Conservation (phyloP, 805 yeast genomes). For the Saccharomycopsis sp. region DNA sequence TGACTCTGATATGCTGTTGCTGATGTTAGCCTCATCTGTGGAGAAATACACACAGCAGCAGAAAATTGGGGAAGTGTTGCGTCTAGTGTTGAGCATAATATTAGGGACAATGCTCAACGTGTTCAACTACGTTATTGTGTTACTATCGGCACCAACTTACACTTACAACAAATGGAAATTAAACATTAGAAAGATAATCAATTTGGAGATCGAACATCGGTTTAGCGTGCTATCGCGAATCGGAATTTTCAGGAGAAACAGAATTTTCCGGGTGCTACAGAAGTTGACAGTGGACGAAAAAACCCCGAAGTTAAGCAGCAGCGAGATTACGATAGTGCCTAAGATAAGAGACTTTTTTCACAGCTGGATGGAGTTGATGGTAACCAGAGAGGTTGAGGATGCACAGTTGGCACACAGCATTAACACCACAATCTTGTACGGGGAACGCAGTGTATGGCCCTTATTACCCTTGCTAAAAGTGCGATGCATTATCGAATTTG, state of each 20-base stretch:
- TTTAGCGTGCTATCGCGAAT: conserved; percentile 71
- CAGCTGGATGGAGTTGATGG: conserved; percentile 40
- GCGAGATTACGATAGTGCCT: conserved; percentile 89
- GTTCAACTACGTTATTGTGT: not conserved
- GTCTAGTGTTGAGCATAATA: not conserved
- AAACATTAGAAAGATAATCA: conserved; percentile 47
- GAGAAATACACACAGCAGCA: not conserved
- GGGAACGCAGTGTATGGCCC: conserved; percentile 93
- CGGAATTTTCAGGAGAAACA: conserved; percentile 56
- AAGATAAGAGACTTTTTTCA: conserved; percentile 55
- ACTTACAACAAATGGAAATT: conserved; percentile 31
- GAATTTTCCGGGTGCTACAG: conserved; percentile 38
- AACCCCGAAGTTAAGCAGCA: conserved; percentile 63
- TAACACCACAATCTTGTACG: conserved; percentile 83
- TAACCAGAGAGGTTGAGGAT: not conserved
- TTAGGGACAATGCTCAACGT: not conserved
- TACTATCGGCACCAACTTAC: conserved; percentile 30
- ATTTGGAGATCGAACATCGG: conserved; percentile 80
- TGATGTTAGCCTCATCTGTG: not conserved
- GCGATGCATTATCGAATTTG: conserved; percentile 83
- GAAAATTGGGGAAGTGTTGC: not conserved
- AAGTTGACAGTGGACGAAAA: conserved; percentile 83
- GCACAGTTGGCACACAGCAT: conserved; percentile 52
- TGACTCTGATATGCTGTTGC: no score
- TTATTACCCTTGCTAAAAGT: conserved; percentile 77